Conservation (phyloP, 2,329 filamentous ascomycete species). For the Aspergillus spinulosporus region DNA sequence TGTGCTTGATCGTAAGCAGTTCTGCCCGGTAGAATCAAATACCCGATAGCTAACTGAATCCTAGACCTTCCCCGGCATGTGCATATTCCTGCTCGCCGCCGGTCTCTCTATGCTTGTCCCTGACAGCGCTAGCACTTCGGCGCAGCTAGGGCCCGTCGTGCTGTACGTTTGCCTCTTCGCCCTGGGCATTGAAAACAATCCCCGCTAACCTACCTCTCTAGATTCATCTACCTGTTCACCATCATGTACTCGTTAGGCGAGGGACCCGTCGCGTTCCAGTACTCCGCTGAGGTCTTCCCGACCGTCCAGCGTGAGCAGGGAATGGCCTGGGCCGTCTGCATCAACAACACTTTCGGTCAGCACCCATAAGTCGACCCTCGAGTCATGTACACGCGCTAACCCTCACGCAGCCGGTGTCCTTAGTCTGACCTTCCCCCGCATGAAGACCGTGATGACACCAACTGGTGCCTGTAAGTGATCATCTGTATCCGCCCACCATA, state of each 20-base stretch:
- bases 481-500: too few relatives aligned
- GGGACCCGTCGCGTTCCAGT: conserved; percentile 53
- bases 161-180: neutral
- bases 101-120: conserved; percentile 56
- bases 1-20: conserved; percentile 32
- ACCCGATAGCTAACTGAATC: neutral
- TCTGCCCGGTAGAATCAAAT: neutral
- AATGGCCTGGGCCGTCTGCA: conserved; percentile 29
- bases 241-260: conserved; percentile 64
- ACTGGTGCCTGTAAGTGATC: conserved; percentile 54
- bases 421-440: conserved; percentile 49
- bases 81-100: conserved; percentile 61
- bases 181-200: neutral
- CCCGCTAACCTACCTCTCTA: neutral
- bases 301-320: conserved; percentile 9
- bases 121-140: conserved; percentile 26
- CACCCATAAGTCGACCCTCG: too few relatives aligned
- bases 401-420: conserved; percentile 46
- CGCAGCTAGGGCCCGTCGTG: conserved; percentile 29
- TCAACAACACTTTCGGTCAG: conserved; percentile 19
- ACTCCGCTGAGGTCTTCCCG: conserved; percentile 54
- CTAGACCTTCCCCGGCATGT: conserved; percentile 63
- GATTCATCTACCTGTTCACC: conserved; percentile 63
- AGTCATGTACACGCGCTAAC: conserved; percentile 18
- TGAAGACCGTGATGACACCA: conserved; percentile 48